Base-by-base conservation (phyloP, 1,284 basidiomycete genomes). In the Sporisorium scitamineum region DNA sequence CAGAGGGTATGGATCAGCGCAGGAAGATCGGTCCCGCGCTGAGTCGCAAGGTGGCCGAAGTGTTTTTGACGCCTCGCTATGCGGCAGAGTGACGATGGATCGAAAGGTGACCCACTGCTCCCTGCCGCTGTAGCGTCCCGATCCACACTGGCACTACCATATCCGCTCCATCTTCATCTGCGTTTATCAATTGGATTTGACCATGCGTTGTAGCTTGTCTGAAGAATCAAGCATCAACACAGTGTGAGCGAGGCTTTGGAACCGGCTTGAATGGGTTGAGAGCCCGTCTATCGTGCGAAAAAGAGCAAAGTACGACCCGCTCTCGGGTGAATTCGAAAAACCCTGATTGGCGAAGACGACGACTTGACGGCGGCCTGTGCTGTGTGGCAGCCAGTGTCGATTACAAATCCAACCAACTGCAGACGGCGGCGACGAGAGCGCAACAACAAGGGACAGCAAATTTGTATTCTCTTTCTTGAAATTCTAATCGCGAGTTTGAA, bases 1-100 rank as follows among this genome's bases (percentile, higher is more conserved):
- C 70, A 24, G 66, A 78, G 14, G 48, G 52, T 5, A 61, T 68
- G 47, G 76, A 78, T 32, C 66, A 72, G 63, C 62, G 76, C 34
- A 78, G 68, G 60, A 71, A 70, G 59, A 63, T 78, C 18, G 76
- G 76, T 18, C 64, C 61, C 16, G 70, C 72, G 31, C 58, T 78
- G 32, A 78, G 76, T 54, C 47, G 53, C 32, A 78, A 76, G 58
- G 67, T 75, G 39, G 54, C 67, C 24, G 60, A 75, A 32, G 53
- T 78, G 22, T 56, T 78, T 37, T 45, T 66, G 32, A 60, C 61
- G 54, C 13, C 52, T 41, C 54, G 67, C 22, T 74, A 74, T 41
- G 42, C 42, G 6, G 44, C 52, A 10, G 64, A 67, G 31, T 63
- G 37, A 58, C 4, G 34, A n/a, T 31, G 7, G 34, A 31, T 10